Base-by-base conservation (phyloP, 2,329 filamentous ascomycete genomes). In the Scytalidium sp. region DNA sequence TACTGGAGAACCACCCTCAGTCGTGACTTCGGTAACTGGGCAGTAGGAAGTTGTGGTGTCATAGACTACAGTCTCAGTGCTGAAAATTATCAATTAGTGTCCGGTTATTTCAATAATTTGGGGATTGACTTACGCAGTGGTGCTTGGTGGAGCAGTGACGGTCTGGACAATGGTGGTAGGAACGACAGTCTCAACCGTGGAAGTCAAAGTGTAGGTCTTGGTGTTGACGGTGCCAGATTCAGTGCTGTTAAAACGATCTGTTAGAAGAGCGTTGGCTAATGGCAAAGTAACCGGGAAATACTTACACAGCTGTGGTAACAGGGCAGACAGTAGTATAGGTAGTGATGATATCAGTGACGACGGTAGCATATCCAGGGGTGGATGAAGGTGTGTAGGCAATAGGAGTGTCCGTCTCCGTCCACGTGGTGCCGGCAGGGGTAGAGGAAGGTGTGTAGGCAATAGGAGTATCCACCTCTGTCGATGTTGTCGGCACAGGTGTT, bases 11-110 rank as follows among this genome's bases (percentile, higher is more conserved):
- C 76, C 76, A 21, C 60, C 68, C 3, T 75, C 47, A 2, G 70
- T 74, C 60, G 69, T 70, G 43, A 71, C 72, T 56, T 72, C 65
- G 1, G 74, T 77, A 13, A 77, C 59, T 8, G 73, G 71, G 60
- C 71, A 74, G 13, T 75, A 62, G 15, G 65, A 68, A 13, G 74
- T 78, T 29, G 36, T 65, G 61, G 48, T 62, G 44, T 25, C 56
- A 23, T 66, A 58, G 22, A 64, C 59, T 11, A 64, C 60, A 23
- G 63, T 60, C 44, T 64, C 58, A n/a, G 69, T 43, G 3, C 61
- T 58, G 19, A n/a, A 36, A 36, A 9, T 36, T 9, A n/a, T 59
- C 59, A 43, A 10, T 3, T n/a, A 19, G 17, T n/a, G 5, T 13
- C 3, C 6, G 10, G n/a, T 13, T 13, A 20, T 22, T 20, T 4